These are phyloP conservation scores for Arthrobotrys megalospora DNA, from an alignment of 2,329 filamentous ascomycete genomes.

Conservation along the genomic window DNA sequence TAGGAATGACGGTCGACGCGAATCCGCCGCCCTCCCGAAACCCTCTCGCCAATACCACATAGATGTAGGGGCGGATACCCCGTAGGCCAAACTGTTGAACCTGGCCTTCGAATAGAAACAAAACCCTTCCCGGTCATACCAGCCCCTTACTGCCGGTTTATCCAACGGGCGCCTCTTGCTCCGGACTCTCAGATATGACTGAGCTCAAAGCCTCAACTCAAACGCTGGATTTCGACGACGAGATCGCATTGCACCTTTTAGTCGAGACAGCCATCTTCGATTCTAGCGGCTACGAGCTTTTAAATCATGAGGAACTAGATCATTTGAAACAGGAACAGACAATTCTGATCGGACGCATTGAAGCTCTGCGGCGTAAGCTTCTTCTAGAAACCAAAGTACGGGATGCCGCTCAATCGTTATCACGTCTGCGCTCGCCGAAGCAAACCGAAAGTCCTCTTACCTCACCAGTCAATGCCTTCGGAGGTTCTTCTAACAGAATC, in stretches of 20 bases:
- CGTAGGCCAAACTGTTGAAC: not conserved
- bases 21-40: not conserved
- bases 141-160: not conserved
- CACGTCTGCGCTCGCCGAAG: constrained; percentile 82
- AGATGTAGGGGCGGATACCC: not conserved
- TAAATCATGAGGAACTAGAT: constrained; percentile 93
- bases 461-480: constrained; percentile 67
- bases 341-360: constrained; percentile 81
- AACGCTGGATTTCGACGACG: constrained; percentile 68
- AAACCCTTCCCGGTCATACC: not conserved
- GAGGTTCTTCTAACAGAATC: constrained; percentile 57
- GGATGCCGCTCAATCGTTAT: constrained; percentile 90
- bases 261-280: constrained; percentile 94
- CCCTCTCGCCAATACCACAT: not conserved
- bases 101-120: too few relatives aligned
- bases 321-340: constrained; percentile 88
- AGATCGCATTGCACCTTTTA: constrained; percentile 88
- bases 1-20: not conserved
- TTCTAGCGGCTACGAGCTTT: constrained; percentile 84
- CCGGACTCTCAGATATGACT: constrained; percentile 23
- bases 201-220: constrained; percentile 17
- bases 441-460: constrained; percentile 53
- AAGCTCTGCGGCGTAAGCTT: constrained; percentile 84
- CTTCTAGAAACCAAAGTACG: constrained; percentile 93
- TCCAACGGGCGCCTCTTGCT: not conserved